Percentiles rank a stretch among this genome's conserved stretches.
phyloP scores from a whole-genome alignment of 495 filamentous ascomycete species.

The Penicillium soppii region DNA sequence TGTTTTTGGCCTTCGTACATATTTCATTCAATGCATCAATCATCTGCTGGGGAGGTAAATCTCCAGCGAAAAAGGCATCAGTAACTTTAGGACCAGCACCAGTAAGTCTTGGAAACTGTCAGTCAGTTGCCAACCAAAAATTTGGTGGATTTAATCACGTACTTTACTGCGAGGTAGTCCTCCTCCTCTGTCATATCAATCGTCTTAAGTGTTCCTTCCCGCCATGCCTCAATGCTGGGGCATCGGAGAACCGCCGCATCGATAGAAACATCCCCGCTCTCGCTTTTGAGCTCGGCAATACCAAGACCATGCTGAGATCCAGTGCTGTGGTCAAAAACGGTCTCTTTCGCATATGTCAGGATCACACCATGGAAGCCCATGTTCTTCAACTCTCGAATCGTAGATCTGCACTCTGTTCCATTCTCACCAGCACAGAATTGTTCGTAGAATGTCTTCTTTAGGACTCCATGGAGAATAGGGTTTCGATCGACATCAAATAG shows the following conservation, averaged over 20 bases:
- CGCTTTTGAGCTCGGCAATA: constrained; percentile 15
- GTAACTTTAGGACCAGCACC: constrained; percentile 29
- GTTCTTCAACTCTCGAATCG: constrained; percentile 35
- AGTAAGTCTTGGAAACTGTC: constrained; percentile 24
- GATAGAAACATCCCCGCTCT: constrained; percentile 9
- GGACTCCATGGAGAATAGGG: constrained; percentile 33
- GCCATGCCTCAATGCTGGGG: constrained; percentile 67
- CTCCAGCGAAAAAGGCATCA: constrained; percentile 29
- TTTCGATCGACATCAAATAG: constrained; percentile 45
- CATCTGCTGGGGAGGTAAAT: constrained; percentile 35
- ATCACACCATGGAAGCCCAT: constrained; percentile 48
- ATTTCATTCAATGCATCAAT: constrained; percentile 40
- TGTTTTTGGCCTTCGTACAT: constrained; percentile 37
- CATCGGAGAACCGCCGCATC: constrained; percentile 17
- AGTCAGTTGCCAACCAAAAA: background rate
- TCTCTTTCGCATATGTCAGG: constrained; percentile 47
- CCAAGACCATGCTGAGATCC: constrained; percentile 28
- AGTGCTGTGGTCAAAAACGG: constrained; percentile 37
- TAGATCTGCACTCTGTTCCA: constrained; percentile 28
- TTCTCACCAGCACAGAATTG: constrained; percentile 51
- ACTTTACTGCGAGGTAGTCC: constrained; percentile 84
- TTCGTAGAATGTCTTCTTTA: constrained; percentile 47
- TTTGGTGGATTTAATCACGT: constrained; percentile 15
- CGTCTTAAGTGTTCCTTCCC: constrained; percentile 67
- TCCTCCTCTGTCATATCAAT: constrained; percentile 62